These are phyloP conservation scores for Pleurotus citrinopileatus DNA, from an alignment of 768 basidiomycete species.

Conservation along the genomic window DNA sequence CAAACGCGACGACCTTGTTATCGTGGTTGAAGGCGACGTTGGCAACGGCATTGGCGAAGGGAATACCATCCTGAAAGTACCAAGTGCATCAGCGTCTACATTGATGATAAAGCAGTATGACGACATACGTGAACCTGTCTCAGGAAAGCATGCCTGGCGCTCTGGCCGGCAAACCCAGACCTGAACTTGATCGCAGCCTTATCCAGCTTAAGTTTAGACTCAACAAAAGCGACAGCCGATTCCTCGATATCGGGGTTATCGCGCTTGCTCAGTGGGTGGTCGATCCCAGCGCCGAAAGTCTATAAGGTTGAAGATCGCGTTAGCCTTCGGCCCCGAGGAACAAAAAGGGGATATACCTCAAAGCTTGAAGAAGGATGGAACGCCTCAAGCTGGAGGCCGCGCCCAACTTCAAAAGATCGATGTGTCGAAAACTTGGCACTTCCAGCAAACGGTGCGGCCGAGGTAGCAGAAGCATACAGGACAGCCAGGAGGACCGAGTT, in stretches of 20 bases:
- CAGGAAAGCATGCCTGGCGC: conserved; percentile 23
- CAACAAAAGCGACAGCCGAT: conserved; percentile 22
- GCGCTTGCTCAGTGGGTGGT: conserved; percentile 25
- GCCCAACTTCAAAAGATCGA: conserved; percentile 23
- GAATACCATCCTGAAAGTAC: conserved; percentile 23
- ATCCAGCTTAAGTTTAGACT: conserved; percentile 20
- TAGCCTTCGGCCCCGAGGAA: conserved; percentile 1
- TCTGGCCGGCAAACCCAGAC: conserved; percentile 22
- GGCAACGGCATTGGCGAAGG: conserved; percentile 37
- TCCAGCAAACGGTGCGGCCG: conserved; percentile 24
- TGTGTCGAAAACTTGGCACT: conserved; percentile 30
- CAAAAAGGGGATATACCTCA: conserved; percentile 21
- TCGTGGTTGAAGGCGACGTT: conserved; percentile 40
- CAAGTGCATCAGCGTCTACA: background rate
- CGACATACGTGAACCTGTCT: conserved; percentile 22
- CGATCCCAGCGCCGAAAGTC: conserved; percentile 28
- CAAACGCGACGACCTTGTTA: conserved; percentile 39
- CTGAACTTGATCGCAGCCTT: conserved; percentile 18
- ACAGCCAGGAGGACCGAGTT: conserved; percentile 25
- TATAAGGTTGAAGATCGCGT: conserved; percentile 6
- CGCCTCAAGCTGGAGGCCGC: conserved; percentile 26
- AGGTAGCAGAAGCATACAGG: conserved; percentile 21
- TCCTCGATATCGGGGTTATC: conserved; percentile 20
- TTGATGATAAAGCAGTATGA: background rate
- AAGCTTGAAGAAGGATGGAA: conserved; percentile 35